Conservation (phyloP, 192 early-diverging fungal species). For the Dissophora globulifera region DNA sequence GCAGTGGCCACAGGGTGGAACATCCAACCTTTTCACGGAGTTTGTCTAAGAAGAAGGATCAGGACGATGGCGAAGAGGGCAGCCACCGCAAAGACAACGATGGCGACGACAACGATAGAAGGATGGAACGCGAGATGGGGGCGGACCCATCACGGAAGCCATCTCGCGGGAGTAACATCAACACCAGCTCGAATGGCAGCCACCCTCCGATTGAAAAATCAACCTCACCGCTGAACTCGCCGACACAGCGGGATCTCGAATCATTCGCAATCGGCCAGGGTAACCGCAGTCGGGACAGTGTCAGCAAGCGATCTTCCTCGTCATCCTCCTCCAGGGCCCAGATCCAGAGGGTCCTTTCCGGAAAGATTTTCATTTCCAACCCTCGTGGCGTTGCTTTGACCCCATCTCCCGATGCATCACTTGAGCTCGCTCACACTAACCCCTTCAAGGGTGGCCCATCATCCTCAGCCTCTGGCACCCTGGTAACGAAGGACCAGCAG, state of each 20-base stretch:
- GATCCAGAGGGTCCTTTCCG: constrained; percentile 16
- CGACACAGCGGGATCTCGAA: background rate
- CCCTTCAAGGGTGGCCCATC: too few relatives aligned
- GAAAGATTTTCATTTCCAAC: constrained; percentile 31
- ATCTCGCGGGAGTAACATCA: background rate
- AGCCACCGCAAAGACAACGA: too few relatives aligned
- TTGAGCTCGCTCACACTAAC: constrained; percentile 11
- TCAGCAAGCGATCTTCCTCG: background rate
- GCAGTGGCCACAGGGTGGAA: too few relatives aligned
- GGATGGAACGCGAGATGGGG: background rate
- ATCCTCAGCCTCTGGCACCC: background rate
- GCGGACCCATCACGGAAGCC: constrained; percentile 3
- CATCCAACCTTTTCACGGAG: too few relatives aligned
- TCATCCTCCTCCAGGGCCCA: constrained; percentile 1
- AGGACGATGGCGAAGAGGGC: too few relatives aligned
- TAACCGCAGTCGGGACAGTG: background rate
- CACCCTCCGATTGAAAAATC: constrained; percentile 7
- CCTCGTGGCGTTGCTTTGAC: constrained; percentile 42
- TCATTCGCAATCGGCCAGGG: background rate
- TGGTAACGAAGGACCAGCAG: background rate
- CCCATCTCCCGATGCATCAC: constrained; percentile 32
- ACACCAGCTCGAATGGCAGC: too few relatives aligned
- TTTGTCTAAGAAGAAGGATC: too few relatives aligned
- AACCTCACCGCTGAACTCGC: constrained; percentile 5
- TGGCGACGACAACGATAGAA: background rate